Base-by-base conservation (phyloP, 495 filamentous ascomycete species). In the Podospora sp. region DNA sequence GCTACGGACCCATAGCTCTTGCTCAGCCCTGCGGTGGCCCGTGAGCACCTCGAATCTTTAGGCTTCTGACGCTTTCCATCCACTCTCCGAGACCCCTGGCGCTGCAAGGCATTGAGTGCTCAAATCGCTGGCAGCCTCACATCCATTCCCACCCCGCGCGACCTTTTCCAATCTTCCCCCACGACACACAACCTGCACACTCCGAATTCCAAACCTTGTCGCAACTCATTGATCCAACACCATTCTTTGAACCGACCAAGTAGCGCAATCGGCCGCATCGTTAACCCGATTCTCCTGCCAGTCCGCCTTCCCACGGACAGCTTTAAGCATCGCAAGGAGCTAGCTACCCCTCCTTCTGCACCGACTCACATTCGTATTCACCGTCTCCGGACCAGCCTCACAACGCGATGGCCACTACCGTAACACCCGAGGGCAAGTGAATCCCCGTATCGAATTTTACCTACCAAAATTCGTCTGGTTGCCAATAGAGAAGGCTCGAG, bases 11-110 rank as follows among this genome's bases (percentile, higher is more conserved):
- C n/a, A n/a, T 16, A 11, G 52, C 33, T 46, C 46, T 62, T 55
- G 49, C 51, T 69, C 68, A 65, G 68, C 72, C 69, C 67, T 72
- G 67, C 27, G 24, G 56, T 72, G 73, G 73, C 68, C 73, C 72
- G 73, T 76, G 73, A 40, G 53, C 46, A 29, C 61, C 53, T 52
- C 58, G 68, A 60, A 77, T 78, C 76, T 78, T 76, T 72, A 65
- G 65, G 70, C 71, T 78, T 78, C 76, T 76, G 65, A 71, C 67
- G 71, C 69, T 69, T 78, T 78, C 76, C 71, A 46, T 46, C 40
- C 12, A 46, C 40, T 11, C 16, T 77, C 71, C 71, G 62, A 62
- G 46, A 69, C 73, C 68, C 70, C 58, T 63, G 61, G 61, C 65
- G 36, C 68, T 65, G 66, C 64, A 60, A 66, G 65, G 64, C 35